These are phyloP conservation scores for Porcisia hertigi DNA, from an alignment of 208 protist genomes.

Conservation along the genomic window DNA sequence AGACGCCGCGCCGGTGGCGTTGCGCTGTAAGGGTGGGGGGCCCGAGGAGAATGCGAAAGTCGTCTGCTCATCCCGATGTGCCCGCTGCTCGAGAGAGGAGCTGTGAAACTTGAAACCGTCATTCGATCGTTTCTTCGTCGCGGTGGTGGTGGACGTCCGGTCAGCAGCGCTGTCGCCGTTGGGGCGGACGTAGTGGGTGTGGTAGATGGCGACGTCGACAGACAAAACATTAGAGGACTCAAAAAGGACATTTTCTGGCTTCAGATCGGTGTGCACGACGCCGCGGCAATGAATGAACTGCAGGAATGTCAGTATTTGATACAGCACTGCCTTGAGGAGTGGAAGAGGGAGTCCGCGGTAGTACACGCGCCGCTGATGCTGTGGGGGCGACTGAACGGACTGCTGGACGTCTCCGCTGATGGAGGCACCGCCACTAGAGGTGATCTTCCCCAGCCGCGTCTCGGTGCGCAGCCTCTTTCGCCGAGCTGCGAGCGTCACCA, in stretches of 20 bases:
- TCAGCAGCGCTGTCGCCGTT: background rate
- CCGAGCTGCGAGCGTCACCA: conserved; percentile 25
- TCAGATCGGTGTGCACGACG: conserved; percentile 84
- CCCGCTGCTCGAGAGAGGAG: conserved; percentile 37
- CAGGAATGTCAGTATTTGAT: conserved; percentile 78
- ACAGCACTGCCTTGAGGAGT: conserved; percentile 60
- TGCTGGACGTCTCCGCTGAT: background rate
- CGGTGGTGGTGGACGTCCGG: background rate
- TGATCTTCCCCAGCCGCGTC: background rate
- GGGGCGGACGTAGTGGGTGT: conserved; percentile 27
- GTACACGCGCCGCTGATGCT: conserved; percentile 32
- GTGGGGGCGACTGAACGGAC: background rate
- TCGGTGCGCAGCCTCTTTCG: conserved; percentile 30
- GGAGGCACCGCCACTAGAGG: background rate
- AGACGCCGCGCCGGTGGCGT: background rate
- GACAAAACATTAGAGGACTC: conserved; percentile 54
- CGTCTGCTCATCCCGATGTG: conserved; percentile 30
- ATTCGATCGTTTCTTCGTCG: conserved; percentile 29
- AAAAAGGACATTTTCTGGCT: conserved; percentile 88
- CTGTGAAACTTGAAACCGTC: conserved; percentile 38
- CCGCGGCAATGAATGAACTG: conserved; percentile 61
- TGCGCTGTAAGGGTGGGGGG: background rate
- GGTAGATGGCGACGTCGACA: conserved; percentile 38
- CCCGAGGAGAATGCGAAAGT: background rate
- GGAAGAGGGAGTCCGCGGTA: conserved; percentile 60